These are phyloP conservation scores for Penicillium digitatum DNA, from an alignment of 2,329 filamentous ascomycete genomes.

Conservation along the genomic window DNA sequence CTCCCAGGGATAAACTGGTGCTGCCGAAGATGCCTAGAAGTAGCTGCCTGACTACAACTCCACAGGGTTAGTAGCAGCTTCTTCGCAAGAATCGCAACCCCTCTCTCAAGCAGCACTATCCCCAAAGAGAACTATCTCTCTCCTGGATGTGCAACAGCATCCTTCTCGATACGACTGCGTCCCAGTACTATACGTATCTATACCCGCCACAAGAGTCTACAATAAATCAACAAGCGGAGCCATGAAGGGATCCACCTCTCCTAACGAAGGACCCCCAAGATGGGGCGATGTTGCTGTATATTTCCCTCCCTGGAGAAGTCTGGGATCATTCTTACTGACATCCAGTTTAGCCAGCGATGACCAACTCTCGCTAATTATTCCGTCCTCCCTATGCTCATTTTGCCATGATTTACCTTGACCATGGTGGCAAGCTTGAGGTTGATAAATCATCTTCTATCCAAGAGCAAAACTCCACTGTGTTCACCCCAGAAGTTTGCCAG, in stretches of 20 bases:
- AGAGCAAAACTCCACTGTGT: slow-evolving; percentile 30
- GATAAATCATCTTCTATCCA: slow-evolving; percentile 34
- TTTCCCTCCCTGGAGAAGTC: neutral
- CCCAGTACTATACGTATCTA: neutral
- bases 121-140: slow-evolving; percentile 8
- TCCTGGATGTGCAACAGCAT: neutral
- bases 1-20: neutral
- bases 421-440: slow-evolving; percentile 32
- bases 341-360: slow-evolving; percentile 26
- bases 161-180: neutral
- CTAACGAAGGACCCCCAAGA: slow-evolving; percentile 26
- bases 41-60: slow-evolving; percentile 7
- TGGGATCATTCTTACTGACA: neutral
- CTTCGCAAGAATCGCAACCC: neutral
- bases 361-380: slow-evolving; percentile 22
- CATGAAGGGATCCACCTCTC: slow-evolving; percentile 32
- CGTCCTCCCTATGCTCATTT: slow-evolving; percentile 34
- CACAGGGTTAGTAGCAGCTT: neutral
- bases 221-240: slow-evolving; percentile 24
- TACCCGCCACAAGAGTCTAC: slow-evolving; percentile 28
- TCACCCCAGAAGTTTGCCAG: slow-evolving; percentile 34
- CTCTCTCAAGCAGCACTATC: neutral
- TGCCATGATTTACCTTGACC: slow-evolving; percentile 37
- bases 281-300: slow-evolving; percentile 34
- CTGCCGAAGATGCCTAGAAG: neutral